phyloP scores from a whole-genome alignment of 1,139 yeast species.

The Pichia sp. region DNA sequence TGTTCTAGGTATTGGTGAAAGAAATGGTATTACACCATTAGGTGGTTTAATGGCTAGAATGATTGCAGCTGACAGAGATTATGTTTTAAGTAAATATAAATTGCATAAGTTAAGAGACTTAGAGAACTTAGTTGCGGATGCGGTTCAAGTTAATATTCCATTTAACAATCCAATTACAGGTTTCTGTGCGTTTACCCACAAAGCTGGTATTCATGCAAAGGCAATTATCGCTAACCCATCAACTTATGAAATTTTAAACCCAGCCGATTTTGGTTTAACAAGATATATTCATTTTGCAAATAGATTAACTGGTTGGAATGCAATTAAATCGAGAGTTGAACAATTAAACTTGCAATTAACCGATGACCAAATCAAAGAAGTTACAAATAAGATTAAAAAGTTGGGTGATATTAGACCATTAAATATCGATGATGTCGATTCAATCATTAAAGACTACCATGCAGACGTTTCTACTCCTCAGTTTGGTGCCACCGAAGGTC shows the following conservation, averaged over 20 bases:
- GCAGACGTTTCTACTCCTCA: constrained; percentile 37
- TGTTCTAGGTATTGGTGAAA: constrained; percentile 96
- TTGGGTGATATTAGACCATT: constrained; percentile 93
- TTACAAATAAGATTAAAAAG: constrained; percentile 85
- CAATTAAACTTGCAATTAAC: constrained; percentile 86
- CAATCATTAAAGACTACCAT: constrained; percentile 91
- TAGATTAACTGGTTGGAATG: constrained; percentile 98
- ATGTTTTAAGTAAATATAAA: constrained; percentile 91
- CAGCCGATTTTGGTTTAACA: constrained; percentile 90
- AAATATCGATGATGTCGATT: constrained; percentile 95
- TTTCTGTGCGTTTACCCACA: constrained; percentile 98
- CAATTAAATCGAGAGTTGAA: constrained; percentile 96
- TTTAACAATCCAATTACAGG: constrained; percentile 99
- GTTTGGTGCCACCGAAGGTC: constrained; percentile 24
- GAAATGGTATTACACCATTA: constrained; percentile 96
- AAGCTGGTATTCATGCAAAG: constrained; percentile 99
- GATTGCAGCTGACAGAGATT: constrained; percentile 98
- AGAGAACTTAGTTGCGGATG: constrained; percentile 93
- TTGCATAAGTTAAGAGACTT: constrained; percentile 92
- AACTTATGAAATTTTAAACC: constrained; percentile 92
- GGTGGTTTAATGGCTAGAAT: constrained; percentile 99
- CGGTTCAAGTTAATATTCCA: constrained; percentile 94
- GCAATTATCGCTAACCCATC: constrained; percentile 98
- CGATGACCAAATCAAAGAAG: constrained; percentile 92
- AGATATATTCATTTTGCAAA: constrained; percentile 96